Conservation (phyloP, 208 protist species). For the Polymyxa betae region DNA sequence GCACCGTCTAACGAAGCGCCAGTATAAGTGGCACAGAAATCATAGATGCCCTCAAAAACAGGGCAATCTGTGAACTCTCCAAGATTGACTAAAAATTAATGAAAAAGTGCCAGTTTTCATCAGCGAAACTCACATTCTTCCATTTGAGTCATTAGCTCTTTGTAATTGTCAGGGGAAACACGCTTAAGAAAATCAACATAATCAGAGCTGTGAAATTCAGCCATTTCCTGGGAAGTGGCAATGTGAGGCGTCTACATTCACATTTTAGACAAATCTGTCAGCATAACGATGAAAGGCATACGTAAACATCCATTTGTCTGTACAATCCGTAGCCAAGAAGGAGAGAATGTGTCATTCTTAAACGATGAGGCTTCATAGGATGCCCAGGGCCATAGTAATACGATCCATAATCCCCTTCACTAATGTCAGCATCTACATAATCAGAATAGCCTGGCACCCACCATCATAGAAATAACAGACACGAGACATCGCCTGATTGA, state of each 20-base stretch:
- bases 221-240: conserved; percentile 65
- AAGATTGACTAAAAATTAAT: conserved; percentile 60
- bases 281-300: conserved; percentile 52
- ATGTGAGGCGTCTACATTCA: conserved; percentile 57
- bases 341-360: conserved; percentile 74
- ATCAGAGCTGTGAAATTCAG: conserved; percentile 72
- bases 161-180: conserved; percentile 68
- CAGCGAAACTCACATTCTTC: conserved; percentile 59
- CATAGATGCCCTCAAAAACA: conserved; percentile 74
- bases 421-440: too few species aligned
- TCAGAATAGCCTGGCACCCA: too few species aligned
- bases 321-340: conserved; percentile 73
- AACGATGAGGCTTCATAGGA: conserved; percentile 76
- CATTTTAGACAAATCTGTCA: neutral
- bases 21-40: conserved; percentile 72
- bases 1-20: conserved; percentile 68
- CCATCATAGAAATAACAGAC: conserved; percentile 73
- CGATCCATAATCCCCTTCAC: too few species aligned
- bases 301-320: conserved; percentile 73
- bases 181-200: conserved; percentile 71
- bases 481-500: conserved; percentile 45
- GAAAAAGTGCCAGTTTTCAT: too few species aligned
- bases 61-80: conserved; percentile 74
- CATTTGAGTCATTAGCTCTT: conserved; percentile 58
- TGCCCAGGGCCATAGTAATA: conserved; percentile 73